Conservation (phyloP, 2,329 filamentous ascomycete species). For the Cryoendolithus antarcticus region DNA sequence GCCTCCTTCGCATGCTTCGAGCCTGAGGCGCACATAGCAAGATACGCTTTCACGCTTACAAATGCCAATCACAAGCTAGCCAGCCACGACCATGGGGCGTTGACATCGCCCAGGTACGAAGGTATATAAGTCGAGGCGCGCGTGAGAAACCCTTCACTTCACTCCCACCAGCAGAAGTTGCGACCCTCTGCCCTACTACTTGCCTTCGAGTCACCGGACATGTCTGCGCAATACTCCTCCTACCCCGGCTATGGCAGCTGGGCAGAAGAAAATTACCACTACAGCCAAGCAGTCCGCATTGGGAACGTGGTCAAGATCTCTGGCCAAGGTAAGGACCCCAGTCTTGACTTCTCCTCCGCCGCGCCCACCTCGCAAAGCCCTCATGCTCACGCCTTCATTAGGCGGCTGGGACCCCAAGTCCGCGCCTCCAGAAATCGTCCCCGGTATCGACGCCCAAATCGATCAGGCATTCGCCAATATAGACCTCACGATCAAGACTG, state of each 20-base stretch:
- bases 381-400: constrained; percentile 5
- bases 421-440: constrained; percentile 6
- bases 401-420: constrained; percentile 24
- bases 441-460: constrained; percentile 20
- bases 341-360: neutral
- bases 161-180: too few relatives aligned
- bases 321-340: constrained; percentile 22
- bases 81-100: too few relatives aligned
- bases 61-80: too few relatives aligned
- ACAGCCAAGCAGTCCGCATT: constrained; percentile 25
- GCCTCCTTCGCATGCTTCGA: too few relatives aligned
- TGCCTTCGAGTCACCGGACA: constrained; percentile 6
- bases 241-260: constrained; percentile 29
- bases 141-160: too few relatives aligned
- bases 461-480: constrained; percentile 44
- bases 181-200: too few relatives aligned
- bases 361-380: neutral
- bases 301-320: constrained; percentile 24
- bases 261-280: constrained; percentile 21
- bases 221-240: constrained; percentile 28
- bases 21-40: too few relatives aligned
- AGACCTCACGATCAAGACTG: constrained; percentile 37
- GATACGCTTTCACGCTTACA: too few relatives aligned
- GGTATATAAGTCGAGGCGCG: too few relatives aligned
- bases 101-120: too few relatives aligned